Base-by-base conservation (phyloP, 495 filamentous ascomycete genomes). In the Entonaema liquescens region DNA sequence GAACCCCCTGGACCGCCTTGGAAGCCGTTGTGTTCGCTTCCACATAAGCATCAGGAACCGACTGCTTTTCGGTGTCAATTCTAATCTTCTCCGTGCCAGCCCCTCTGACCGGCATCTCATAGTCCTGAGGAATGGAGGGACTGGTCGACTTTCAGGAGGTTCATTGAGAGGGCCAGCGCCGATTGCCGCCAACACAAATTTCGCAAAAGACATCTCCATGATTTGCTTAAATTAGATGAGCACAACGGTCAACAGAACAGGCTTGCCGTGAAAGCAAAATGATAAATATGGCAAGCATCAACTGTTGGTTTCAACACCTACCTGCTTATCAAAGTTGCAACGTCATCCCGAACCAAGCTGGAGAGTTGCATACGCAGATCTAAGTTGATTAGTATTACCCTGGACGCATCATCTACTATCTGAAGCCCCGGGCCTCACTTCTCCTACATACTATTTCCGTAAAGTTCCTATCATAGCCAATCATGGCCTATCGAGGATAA, bases 1-100 rank as follows among this genome's bases (percentile, higher is more conserved):
- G 81, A 21, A 84, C 76, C 0, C 77, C 79, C 68, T 84, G 81
- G 4, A 75, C 74, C n/a, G 81, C 80, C 54, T 82, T 76, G 55
- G 82, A 79, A 57, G 75, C 74, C 21, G 66, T 71, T 9, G 76
- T 74, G 25, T 79, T 80, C 1, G 68, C 26, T 26, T 72, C 70
- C 4, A 74, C 65, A 2, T 59, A 42, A 21, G 31, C 60, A 42
- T 25, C 52, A 19, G 56, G 11, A 13, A 44, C 25, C 1, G 21
- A 19, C 2, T 61, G 42, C 19, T 73, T 73, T 61, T 66, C 71
- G 5, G 36, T 21, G 17, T 67, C 58, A 4, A 6, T 13, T 12
- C 56, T 17, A 13, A 12, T 47, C 19, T 36, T 52, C 13, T 52
- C 57, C 6, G 28, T 6, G 23, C 23, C 12, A 3, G 36, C 26